Percentiles rank a stretch among this genome's conserved stretches.
phyloP scores from a whole-genome alignment of 2,329 filamentous ascomycete genomes.

The Hymenoscyphus linearis region DNA sequence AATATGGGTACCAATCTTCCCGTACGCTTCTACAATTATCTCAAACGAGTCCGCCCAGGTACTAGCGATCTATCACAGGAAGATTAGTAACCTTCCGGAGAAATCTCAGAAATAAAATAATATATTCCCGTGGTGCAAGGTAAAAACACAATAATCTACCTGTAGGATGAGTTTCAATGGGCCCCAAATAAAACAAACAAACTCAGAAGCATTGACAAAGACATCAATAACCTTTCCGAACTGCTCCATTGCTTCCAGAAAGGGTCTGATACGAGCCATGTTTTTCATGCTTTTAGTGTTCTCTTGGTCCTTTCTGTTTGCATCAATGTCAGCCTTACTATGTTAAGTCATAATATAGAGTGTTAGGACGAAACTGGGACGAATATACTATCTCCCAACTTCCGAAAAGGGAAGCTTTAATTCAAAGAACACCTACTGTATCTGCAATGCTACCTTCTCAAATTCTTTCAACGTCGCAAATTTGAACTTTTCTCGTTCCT shows the following conservation, averaged over 20 bases:
- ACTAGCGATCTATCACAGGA: not conserved
- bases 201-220: conserved; percentile 31
- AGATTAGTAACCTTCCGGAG: conserved; percentile 30
- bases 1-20: not conserved
- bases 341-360: no score
- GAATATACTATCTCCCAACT: no score
- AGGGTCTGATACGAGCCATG: conserved; percentile 14
- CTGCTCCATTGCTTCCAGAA: conserved; percentile 35
- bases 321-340: no score
- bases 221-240: conserved; percentile 35
- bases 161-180: conserved; percentile 36
- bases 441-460: not conserved
- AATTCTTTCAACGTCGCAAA: not conserved
- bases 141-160: conserved; percentile 33
- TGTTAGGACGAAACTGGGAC: no score
- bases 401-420: no score
- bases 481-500: not conserved
- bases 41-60: not conserved
- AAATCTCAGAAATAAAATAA: not conserved
- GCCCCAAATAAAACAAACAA: conserved; percentile 35
- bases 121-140: conserved; percentile 35
- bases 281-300: conserved; percentile 25
- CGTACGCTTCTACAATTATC: not conserved
- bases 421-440: not conserved
- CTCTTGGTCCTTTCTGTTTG: conserved; percentile 1